These are phyloP conservation scores for Castanea mollissima DNA, from an alignment of 306 rosid genomes.

Conservation along the genomic window DNA sequence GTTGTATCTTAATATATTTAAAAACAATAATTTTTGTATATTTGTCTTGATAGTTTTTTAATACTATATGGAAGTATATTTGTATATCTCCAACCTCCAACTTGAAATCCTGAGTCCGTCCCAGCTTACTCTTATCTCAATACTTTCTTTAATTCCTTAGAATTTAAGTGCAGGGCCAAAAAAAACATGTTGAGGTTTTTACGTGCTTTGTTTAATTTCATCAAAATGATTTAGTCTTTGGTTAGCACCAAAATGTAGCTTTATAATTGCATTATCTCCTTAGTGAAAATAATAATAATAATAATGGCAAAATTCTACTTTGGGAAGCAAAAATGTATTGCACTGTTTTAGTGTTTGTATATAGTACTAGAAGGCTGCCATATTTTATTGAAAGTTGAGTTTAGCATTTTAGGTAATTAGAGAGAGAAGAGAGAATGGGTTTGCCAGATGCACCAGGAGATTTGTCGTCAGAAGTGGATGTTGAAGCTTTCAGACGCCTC, in stretches of 20 bases:
- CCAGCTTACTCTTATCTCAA: too few species aligned
- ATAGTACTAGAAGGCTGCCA: background rate
- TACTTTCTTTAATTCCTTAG: too few species aligned
- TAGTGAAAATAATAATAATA: background rate
- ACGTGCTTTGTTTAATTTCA: too few species aligned
- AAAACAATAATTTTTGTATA: too few species aligned
- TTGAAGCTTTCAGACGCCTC: constrained; percentile 81
- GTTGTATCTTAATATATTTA: too few species aligned
- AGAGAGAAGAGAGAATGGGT: constrained; percentile 40
- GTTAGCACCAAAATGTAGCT: background rate
- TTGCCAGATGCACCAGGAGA: constrained; percentile 59
- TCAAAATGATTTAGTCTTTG: background rate
- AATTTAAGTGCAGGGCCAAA: too few species aligned
- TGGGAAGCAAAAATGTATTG: background rate
- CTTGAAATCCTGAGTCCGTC: too few species aligned
- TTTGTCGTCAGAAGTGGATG: constrained; percentile 73
- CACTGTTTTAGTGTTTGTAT: background rate
- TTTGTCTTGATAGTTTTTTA: too few species aligned
- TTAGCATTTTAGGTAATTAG: background rate
- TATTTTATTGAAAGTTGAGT: background rate
- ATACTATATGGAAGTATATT: too few species aligned
- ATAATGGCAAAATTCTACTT: background rate
- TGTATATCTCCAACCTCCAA: too few species aligned
- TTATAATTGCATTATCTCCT: background rate
- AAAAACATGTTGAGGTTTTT: too few species aligned